A percentile compares a stretch with the other conserved stretches of the same genome.
phyloP scores from a whole-genome alignment of 106 monocot species.

The Dendrobium officinale region DNA sequence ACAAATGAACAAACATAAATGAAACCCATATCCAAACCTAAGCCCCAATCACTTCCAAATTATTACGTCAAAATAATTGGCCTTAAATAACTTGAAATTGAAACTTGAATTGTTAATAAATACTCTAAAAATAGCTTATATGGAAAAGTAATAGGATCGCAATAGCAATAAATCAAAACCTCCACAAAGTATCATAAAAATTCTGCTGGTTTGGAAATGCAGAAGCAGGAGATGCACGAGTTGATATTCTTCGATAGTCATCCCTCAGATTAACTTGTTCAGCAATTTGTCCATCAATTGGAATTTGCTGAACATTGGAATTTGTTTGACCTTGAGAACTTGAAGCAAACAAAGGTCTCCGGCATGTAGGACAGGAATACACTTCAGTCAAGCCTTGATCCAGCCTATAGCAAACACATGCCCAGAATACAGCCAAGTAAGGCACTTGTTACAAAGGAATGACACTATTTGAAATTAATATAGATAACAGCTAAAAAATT shows the following conservation, averaged over 20 bases:
- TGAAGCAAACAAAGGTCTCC: constrained; percentile 72
- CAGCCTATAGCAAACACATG: constrained; percentile 43
- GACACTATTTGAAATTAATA: not conserved
- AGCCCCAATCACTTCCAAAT: not conserved
- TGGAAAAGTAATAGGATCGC: not conserved
- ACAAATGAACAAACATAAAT: not conserved
- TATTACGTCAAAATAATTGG: not conserved
- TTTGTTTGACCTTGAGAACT: constrained; percentile 22
- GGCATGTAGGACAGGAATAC: constrained; percentile 95
- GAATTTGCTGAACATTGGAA: constrained; percentile 13
- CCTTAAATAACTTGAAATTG: not conserved
- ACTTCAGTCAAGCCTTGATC: constrained; percentile 80
- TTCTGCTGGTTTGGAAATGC: constrained; percentile 36
- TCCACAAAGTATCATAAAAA: constrained; percentile 54
- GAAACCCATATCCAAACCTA: not conserved
- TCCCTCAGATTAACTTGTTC: constrained; percentile 27
- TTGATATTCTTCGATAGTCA: constrained; percentile 32
- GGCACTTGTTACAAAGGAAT: not conserved
- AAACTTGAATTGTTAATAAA: not conserved
- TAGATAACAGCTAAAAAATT: not conserved
- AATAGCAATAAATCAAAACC: constrained; percentile 24
- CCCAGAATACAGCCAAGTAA: not conserved
- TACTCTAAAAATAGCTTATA: not conserved
- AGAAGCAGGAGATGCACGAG: constrained; percentile 18
- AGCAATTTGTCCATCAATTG: constrained; percentile 23